Conservation (phyloP, 257 asterid species). For the Striga asiatica region DNA sequence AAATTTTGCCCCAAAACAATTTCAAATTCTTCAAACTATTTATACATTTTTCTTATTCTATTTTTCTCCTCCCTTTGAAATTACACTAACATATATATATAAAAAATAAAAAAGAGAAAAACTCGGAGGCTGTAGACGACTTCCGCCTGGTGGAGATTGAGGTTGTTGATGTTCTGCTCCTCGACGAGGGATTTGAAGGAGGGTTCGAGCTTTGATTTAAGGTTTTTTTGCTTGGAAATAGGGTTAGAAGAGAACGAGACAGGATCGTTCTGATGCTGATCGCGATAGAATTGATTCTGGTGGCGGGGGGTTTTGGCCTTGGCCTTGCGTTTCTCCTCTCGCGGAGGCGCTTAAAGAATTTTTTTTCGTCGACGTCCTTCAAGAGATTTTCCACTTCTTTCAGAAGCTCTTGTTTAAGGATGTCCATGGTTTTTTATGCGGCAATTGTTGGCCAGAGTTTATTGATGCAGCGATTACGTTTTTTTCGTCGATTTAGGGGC, state of each 20-base stretch:
- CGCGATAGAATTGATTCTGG: constrained; percentile 29
- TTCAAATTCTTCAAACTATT: too few species aligned
- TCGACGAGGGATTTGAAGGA: constrained; percentile 46
- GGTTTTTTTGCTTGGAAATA: constrained; percentile 33
- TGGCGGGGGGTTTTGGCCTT: constrained; percentile 72
- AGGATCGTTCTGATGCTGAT: constrained; percentile 17
- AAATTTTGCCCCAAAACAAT: too few species aligned
- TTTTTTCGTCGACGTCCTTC: constrained; percentile 59
- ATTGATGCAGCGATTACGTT: too few species aligned
- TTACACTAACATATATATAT: too few species aligned
- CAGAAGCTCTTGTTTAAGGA: constrained; percentile 63
- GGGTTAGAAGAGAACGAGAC: constrained; percentile 30
- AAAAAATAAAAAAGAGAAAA: too few species aligned
- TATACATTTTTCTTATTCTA: too few species aligned
- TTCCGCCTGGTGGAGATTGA: constrained; percentile 60
- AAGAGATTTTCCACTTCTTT: constrained; percentile 49
- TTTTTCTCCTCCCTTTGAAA: too few species aligned
- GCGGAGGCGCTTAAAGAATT: constrained; percentile 60
- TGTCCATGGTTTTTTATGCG: constrained; percentile 46
- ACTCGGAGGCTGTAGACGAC: constrained; percentile 81
- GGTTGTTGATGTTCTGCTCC: constrained; percentile 56
- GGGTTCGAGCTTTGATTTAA: constrained; percentile 44
- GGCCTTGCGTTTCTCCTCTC: constrained; percentile 82
- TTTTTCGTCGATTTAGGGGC: too few species aligned
- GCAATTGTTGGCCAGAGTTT: too few species aligned